These are phyloP conservation scores for Saccharum hybrid DNA, from an alignment of 202 grass and related monocot genomes.

Conservation along the genomic window DNA sequence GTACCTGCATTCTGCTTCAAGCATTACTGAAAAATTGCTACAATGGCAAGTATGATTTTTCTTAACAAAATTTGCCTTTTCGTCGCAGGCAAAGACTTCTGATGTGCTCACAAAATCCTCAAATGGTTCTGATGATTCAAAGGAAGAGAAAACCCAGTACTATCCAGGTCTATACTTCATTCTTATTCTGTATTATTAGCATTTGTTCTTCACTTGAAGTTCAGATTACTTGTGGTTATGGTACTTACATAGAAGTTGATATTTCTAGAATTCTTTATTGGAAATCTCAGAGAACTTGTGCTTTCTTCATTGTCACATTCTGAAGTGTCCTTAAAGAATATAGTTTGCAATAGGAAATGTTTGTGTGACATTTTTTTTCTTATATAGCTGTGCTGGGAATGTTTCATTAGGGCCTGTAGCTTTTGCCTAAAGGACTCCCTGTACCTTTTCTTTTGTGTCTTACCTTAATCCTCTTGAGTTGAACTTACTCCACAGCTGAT, in stretches of 20 bases:
- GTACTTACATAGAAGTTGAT: conserved; percentile 11
- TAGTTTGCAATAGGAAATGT: background rate
- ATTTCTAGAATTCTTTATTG: conserved; percentile 21
- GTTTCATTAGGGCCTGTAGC: background rate
- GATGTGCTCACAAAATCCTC: conserved; percentile 60
- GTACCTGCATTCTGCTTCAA: conserved; percentile 2
- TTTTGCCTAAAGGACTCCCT: conserved; percentile 14
- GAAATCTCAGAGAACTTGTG: conserved; percentile 22
- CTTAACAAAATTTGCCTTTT: conserved; percentile 30
- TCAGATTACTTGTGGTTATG: background rate
- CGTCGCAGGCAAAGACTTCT: conserved; percentile 50
- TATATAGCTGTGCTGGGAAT: conserved; percentile 27
- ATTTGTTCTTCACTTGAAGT: conserved; percentile 14
- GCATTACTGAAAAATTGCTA: conserved; percentile 6
- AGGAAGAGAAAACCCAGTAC: conserved; percentile 74
- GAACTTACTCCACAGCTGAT: conserved; percentile 24
- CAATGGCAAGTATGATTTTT: conserved; percentile 14
- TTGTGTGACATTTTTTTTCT: conserved; percentile 14
- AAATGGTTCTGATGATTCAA: conserved; percentile 58
- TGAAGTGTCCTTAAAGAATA: background rate
- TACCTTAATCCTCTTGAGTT: background rate
- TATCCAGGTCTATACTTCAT: conserved; percentile 67
- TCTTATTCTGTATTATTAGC: conserved; percentile 19
- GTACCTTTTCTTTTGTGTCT: background rate
- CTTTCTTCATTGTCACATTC: background rate